Evolutionary conservation across 2,329 filamentous ascomycete genomes (phyloP).

Genomic region (Lecanicillium sp.): DNA sequence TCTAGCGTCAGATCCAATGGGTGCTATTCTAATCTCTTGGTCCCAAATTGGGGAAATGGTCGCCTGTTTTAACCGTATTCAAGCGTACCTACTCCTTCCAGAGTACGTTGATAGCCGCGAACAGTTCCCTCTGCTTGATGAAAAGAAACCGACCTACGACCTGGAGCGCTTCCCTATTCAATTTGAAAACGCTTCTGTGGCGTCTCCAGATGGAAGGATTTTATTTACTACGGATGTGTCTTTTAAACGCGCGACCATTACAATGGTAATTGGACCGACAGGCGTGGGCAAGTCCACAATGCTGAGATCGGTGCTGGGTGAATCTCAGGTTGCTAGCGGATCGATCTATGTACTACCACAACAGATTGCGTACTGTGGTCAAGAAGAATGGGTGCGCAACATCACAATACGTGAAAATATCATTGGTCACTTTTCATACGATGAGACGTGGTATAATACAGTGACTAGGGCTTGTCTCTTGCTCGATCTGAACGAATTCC

Average conservation of each 20-base stretch:
- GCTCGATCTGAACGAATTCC: not conserved
- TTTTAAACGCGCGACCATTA: not conserved
- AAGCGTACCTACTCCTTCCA: no score
- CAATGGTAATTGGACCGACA: not conserved
- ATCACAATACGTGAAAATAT: not conserved
- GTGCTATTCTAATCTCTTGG: no score
- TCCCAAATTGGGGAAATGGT: no score
- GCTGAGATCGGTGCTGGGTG: not conserved
- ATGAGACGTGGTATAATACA: not conserved
- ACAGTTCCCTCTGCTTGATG: no score
- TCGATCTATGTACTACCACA: not conserved
- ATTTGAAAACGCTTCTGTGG: no score
- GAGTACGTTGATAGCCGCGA: no score
- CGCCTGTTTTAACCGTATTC: no score
- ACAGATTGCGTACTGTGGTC: not conserved
- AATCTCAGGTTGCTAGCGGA: not conserved
- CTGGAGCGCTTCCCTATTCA: no score
- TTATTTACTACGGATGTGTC: no score
- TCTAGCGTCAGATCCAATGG: not conserved
- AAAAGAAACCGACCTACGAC: no score
- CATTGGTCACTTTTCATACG: not conserved
- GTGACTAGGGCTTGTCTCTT: not conserved
- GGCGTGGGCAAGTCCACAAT: not conserved
- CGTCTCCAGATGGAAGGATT: no score
- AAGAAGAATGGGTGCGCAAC: not conserved